Base-by-base conservation (phyloP, 495 filamentous ascomycete genomes). In the Xylaria intraflava region DNA sequence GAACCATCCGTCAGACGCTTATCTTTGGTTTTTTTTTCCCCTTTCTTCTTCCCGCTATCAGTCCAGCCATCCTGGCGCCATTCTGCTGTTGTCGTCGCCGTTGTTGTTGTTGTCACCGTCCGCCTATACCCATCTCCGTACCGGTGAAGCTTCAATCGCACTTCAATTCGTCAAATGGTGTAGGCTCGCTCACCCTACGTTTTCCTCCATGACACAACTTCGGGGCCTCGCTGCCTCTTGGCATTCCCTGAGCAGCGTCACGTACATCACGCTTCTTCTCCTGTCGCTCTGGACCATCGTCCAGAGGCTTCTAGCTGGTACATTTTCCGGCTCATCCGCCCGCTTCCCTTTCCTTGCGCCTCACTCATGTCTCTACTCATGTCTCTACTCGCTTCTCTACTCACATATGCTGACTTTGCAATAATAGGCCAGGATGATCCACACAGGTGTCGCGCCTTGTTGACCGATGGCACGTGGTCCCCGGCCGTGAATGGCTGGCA, bases 401-500 rank as follows among this genome's bases (percentile, higher is more conserved):
- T n/a, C 26, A 39, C 46, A 43, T 17, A 16, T 57, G 33, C 55
- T 61, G 60, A 65, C n/a, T n/a, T n/a, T 45, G 4, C 2, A 2
- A 4, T 20, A 4, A 45, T 42, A 67, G 65, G 52, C 26, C 57
- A 30, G 53, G 10, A 38, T 24, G 82, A 84, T 62, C 77, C 75
- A 4, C 72, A 72, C 59, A 80, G 77, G 64, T 85, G 82, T 59
- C 61, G 59, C 23, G 74, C 80, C 27, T 68, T 83, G 48, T 58
- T 83, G 22, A 68, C 69, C 35, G 64, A 74, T 33, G 81, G 82
- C 24, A 43, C 66, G 49, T 84, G 82, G 82, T 60, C 57, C 40
- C 51, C 61, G 8, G 31, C 27, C 14, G 40, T 60, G 7, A 49
- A 67, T 26, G 46, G 20, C 22, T 26, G 19, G 6, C 69, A 74